Evolutionary conservation across 164 flowering plant species (phyloP).

Genomic region (Annona squamosa): DNA sequence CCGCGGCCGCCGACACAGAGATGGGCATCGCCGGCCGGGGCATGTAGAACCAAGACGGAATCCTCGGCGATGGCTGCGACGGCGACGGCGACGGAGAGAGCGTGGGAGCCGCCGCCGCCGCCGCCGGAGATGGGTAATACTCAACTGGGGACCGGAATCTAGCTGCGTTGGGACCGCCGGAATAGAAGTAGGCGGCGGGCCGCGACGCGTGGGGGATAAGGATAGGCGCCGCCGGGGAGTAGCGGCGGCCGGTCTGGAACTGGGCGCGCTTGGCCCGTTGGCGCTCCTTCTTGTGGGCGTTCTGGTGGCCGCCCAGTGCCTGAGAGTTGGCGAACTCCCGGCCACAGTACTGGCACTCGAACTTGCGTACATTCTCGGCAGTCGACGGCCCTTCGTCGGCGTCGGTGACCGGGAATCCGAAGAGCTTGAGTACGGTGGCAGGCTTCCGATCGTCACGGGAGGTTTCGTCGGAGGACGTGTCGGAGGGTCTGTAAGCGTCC

Average conservation of each 20-base stretch:
- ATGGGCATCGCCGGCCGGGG: slow-evolving; percentile 12
- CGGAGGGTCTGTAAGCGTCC: neutral
- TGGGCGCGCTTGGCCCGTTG: slow-evolving; percentile 68
- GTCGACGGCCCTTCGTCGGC: slow-evolving; percentile 5
- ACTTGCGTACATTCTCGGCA: slow-evolving; percentile 31
- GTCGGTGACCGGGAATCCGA: slow-evolving; percentile 9
- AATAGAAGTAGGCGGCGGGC: slow-evolving; percentile 12
- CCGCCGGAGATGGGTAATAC: slow-evolving; percentile 12
- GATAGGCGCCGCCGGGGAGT: slow-evolving; percentile 30
- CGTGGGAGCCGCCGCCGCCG: slow-evolving; percentile 14
- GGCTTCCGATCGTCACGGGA: slow-evolving; percentile 5
- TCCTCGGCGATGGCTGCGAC: slow-evolving; percentile 14
- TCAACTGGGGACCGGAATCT: slow-evolving; percentile 14
- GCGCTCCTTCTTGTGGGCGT: slow-evolving; percentile 82
- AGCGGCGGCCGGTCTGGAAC: slow-evolving; percentile 37
- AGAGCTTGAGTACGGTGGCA: slow-evolving; percentile 6
- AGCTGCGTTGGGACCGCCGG: slow-evolving; percentile 17
- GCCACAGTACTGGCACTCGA: slow-evolving; percentile 79
- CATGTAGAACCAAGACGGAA: slow-evolving; percentile 18
- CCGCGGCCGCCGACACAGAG: neutral
- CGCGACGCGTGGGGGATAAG: slow-evolving; percentile 16
- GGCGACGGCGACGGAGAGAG: slow-evolving; percentile 14
- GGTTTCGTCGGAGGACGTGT: slow-evolving; percentile 1
- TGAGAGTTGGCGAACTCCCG: slow-evolving; percentile 82
- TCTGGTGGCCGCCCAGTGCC: slow-evolving; percentile 90